Evolutionary conservation across 140 eudicot species (phyloP).

Genomic region (Stevia rebaudiana): DNA sequence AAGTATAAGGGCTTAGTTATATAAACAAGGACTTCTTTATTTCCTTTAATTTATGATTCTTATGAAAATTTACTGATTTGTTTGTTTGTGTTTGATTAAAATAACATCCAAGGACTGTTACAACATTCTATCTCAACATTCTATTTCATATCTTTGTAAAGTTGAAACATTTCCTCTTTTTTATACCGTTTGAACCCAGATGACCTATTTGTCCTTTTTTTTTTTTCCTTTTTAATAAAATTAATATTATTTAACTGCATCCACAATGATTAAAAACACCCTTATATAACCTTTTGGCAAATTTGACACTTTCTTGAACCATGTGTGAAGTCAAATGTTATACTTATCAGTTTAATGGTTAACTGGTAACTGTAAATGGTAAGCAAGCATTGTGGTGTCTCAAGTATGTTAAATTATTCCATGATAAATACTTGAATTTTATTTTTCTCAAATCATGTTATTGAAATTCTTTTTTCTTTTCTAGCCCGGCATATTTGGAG

Average conservation of each 20-base stretch:
- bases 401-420: not conserved
- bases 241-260: no score
- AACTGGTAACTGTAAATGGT: not conserved
- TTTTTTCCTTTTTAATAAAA: no score
- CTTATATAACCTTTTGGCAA: no score
- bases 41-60: no score
- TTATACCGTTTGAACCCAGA: not conserved
- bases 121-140: not conserved
- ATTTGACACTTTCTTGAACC: slow-evolving; percentile 5
- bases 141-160: not conserved
- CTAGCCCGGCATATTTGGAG: slow-evolving; percentile 13
- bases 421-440: not conserved
- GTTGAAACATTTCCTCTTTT: not conserved
- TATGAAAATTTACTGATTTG: no score
- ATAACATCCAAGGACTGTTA: not conserved
- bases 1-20: not conserved
- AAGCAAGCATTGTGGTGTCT: not conserved
- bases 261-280: no score
- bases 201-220: not conserved
- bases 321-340: not conserved
- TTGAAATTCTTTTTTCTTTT: slow-evolving; percentile 13
- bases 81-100: not conserved
- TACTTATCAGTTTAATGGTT: not conserved
- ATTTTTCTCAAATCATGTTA: not conserved
- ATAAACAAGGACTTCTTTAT: not conserved